A percentile compares a stretch with the other conserved stretches of the same genome.
These are phyloP conservation scores for Botryotinia globosa DNA, from an alignment of 2,329 filamentous ascomycete species.

Conservation along the genomic window DNA sequence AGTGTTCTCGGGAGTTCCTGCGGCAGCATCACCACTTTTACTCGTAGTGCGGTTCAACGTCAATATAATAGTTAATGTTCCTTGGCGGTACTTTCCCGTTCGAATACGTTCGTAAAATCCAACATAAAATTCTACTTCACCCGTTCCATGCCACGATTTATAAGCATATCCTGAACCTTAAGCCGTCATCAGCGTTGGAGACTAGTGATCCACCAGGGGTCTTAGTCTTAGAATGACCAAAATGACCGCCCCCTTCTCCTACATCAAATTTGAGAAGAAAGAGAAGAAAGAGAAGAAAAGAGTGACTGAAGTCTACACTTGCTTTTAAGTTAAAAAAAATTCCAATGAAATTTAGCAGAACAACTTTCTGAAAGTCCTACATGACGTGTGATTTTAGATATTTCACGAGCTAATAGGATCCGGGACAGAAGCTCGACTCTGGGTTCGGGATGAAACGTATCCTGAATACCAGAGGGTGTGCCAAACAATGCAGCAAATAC, in stretches of 20 bases:
- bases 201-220: neutral
- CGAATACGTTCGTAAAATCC: neutral
- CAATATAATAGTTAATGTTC: neutral
- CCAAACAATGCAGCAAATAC: neutral
- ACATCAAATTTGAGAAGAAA: neutral
- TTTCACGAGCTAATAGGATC: neutral
- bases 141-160: neutral
- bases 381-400: neutral
- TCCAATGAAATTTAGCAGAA: neutral
- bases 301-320: neutral
- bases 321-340: neutral
- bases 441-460: neutral
- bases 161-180: neutral
- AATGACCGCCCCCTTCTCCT: neutral
- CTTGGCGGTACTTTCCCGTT: neutral
- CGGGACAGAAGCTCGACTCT: neutral
- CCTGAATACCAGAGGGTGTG: neutral
- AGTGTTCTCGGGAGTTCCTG: neutral
- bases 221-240: neutral
- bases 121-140: neutral
- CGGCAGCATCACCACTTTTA: neutral
- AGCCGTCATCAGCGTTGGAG: neutral
- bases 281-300: neutral
- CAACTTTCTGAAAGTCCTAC: neutral
- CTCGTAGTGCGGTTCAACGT: neutral